Evolutionary conservation across 2,329 filamentous ascomycete genomes (phyloP).

Genomic region (Fusarium caatingaense): DNA sequence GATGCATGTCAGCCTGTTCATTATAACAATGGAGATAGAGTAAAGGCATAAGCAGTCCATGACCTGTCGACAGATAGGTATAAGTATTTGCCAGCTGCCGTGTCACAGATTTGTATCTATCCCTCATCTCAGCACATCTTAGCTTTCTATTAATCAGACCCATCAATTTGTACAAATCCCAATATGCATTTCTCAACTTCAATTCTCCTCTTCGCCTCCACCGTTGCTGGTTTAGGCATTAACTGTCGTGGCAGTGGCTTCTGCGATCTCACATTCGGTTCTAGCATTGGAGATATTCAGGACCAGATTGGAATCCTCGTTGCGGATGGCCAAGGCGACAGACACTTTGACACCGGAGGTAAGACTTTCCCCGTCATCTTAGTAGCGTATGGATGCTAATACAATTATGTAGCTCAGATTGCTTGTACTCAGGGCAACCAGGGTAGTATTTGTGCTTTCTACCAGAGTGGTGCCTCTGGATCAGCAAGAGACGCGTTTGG

Average conservation of each 20-base stretch:
- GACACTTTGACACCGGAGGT: background rate
- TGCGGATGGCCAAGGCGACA: background rate
- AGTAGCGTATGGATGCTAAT: too few species aligned
- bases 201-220: background rate
- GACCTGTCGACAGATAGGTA: background rate
- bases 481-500: background rate
- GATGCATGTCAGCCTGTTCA: too few species aligned
- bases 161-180: background rate
- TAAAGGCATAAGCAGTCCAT: background rate
- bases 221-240: background rate
- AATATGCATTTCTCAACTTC: background rate
- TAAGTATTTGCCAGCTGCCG: background rate
- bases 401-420: too few species aligned
- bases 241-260: background rate
- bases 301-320: background rate
- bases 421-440: background rate
- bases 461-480: background rate
- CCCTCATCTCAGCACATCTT: background rate
- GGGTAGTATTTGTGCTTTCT: background rate
- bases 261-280: background rate
- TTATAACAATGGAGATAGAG: too few species aligned
- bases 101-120: background rate
- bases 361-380: background rate
- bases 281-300: background rate
- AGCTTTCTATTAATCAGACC: background rate